These are phyloP conservation scores for Endocalyx cinctus DNA, from an alignment of 2,329 filamentous ascomycete genomes.

Conservation along the genomic window DNA sequence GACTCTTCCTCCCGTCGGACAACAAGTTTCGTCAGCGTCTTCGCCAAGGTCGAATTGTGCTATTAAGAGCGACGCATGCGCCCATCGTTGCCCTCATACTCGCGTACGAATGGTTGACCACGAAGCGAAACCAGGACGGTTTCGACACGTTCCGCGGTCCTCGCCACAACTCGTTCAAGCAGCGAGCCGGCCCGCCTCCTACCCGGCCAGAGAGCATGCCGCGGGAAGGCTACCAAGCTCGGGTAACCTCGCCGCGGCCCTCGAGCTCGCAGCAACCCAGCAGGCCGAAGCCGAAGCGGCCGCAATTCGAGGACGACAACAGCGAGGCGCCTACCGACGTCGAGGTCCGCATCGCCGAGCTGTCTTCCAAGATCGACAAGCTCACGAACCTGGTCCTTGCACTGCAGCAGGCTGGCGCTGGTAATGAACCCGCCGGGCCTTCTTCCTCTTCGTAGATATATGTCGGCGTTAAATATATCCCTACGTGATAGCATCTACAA, in stretches of 20 bases:
- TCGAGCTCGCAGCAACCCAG: constrained; percentile 18
- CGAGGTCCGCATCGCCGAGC: constrained; percentile 50
- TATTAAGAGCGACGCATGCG: constrained; percentile 60
- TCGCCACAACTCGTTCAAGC: constrained; percentile 21
- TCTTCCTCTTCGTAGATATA: no score
- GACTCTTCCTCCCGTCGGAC: constrained; percentile 62
- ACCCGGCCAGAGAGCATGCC: constrained; percentile 16
- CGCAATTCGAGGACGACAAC: constrained; percentile 28
- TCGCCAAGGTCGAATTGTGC: constrained; percentile 54
- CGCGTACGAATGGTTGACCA: constrained; percentile 55
- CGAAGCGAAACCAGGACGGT: constrained; percentile 35
- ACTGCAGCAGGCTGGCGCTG: constrained; percentile 41
- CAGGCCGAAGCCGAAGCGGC: constrained; percentile 12
- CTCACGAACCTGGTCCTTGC: constrained; percentile 48
- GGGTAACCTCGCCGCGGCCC: constrained; percentile 17
- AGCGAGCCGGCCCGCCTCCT: constrained; percentile 16
- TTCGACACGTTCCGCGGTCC: constrained; percentile 47
- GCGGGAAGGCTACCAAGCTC: constrained; percentile 18
- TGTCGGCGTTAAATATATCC: no score
- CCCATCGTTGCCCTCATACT: constrained; percentile 68
- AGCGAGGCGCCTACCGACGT: constrained; percentile 34
- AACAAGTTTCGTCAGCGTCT: constrained; percentile 59
- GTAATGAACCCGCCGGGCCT: constrained; percentile 14
- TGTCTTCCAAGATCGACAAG: constrained; percentile 54
- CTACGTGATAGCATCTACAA: no score